phyloP scores from a whole-genome alignment of 176 grass and related monocot genomes.

The Aechmea fasciata region DNA sequence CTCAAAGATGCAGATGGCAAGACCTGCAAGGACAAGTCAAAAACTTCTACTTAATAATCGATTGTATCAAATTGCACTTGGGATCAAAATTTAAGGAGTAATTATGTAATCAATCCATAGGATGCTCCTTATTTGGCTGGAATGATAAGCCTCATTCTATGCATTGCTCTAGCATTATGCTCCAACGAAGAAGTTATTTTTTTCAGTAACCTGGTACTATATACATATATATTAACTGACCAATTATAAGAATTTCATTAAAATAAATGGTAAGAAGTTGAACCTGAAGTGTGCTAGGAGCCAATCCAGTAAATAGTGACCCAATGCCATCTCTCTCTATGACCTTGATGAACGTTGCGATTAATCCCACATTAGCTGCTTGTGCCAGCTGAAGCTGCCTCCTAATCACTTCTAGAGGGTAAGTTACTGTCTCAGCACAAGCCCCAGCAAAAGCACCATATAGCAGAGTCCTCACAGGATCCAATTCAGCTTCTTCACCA shows the following conservation, averaged over 20 bases:
- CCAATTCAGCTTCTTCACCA: constrained; percentile 3
- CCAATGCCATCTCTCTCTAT: constrained; percentile 5
- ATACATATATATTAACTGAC: not conserved
- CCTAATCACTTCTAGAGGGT: constrained; percentile 20
- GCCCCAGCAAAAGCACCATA: constrained; percentile 20
- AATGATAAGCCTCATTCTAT: no score
- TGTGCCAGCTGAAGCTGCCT: constrained; percentile 20
- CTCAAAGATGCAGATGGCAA: constrained; percentile 22
- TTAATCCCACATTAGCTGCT: constrained; percentile 3
- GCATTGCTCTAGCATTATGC: no score
- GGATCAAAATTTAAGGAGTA: not conserved
- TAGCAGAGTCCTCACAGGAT: not conserved
- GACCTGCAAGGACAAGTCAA: constrained; percentile 5
- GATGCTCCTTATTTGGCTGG: no score
- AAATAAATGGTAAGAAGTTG: not conserved
- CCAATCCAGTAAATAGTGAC: constrained; percentile 18
- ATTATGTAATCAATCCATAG: no score
- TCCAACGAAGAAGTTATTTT: not conserved
- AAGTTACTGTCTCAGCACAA: constrained; percentile 15
- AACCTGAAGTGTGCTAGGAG: constrained; percentile 28
- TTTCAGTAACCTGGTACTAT: not conserved
- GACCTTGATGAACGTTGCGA: constrained; percentile 11
- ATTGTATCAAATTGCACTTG: not conserved
- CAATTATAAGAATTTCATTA: not conserved
- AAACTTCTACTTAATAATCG: not conserved